Evolutionary conservation across 768 basidiomycete species (phyloP), one percentile per base, ranked within the genome.

Genomic region (Galerina marginata): DNA sequence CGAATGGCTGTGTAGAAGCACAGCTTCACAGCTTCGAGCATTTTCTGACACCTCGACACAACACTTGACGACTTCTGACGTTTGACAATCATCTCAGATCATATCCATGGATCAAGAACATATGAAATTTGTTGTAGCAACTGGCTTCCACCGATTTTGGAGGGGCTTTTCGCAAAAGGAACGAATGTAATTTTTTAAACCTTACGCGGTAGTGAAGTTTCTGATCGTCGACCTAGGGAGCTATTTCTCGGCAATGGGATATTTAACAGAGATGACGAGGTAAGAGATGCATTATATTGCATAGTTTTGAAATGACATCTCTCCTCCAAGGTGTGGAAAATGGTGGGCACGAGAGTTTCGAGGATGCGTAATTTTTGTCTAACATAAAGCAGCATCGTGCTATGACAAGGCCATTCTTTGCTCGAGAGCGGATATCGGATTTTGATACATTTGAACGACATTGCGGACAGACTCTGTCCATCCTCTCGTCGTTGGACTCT

Each of bases 31-130:
- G 42, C 47, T 42, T 12, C 50, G 50, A 37, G 25, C 38, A 14
- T 39, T 14, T 23, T 15, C n/a, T 39, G 51, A 52, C 40, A 36
- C 25, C 39, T 53, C 12, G 38, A 53, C 39, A 40, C 51, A 20
- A 37, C 39, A 40, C 38, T 53, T 53, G 23, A 26, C 57, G 55
- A 53, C 44, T 38, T 49, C 69, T 65, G 53, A 59, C 59, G 29
- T 26, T 50, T 42, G 45, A 47, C n/a, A 49, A 10, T 38, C 14
- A 39, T 58, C 33, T 47, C 56, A 91, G 89, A 86, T 91, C 29
- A 86, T 90, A 38, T 84, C 88, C 26, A 90, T 90, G 86, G 89
- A 91, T 70, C 84, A 87, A 71, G 84, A 86, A 54, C 88, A 90
- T 64, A 73, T 79, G 57, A 89, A 89, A 68, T 87, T 83, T 65